Percentiles rank a stretch among this genome's conserved stretches.
Conservation (phyloP, 1,284 basidiomycete species). For the Cystobasidium pallidum region DNA sequence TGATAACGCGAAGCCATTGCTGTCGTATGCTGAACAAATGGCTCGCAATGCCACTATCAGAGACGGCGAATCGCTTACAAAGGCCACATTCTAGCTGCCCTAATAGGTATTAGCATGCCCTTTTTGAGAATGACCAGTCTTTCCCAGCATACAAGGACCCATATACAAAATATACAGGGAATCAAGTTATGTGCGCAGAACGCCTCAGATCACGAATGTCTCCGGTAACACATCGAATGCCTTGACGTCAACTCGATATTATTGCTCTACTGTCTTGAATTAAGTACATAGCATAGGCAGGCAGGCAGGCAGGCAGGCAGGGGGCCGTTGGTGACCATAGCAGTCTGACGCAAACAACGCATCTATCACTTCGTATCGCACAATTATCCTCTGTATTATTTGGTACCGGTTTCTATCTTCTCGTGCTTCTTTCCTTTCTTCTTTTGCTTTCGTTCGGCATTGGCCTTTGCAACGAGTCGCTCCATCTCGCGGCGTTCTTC, state of each 20-base stretch:
- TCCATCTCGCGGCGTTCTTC: slow-evolving; percentile 90
- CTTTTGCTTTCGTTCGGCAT: slow-evolving; percentile 47
- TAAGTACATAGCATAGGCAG: no score
- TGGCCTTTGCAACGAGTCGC: slow-evolving; percentile 48
- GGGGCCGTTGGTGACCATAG: no score
- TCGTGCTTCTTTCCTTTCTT: slow-evolving; percentile 48
- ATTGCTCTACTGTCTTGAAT: no score
- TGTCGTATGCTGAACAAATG: slow-evolving; percentile 11
- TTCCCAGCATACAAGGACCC: slow-evolving; percentile 50
- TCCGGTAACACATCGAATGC: slow-evolving; percentile 45
- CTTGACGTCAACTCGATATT: slow-evolving; percentile 25
- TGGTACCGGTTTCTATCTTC: not conserved
- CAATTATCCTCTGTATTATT: slow-evolving; percentile 60
- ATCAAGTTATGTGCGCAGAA: slow-evolving; percentile 50
- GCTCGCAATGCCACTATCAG: no score
- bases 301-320: no score
- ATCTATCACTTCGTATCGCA: slow-evolving; percentile 62
- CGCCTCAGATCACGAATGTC: slow-evolving; percentile 51
- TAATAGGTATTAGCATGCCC: slow-evolving; percentile 47
- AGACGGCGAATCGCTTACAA: no score
- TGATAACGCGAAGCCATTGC: slow-evolving; percentile 14
- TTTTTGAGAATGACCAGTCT: slow-evolving; percentile 54
- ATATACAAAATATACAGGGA: slow-evolving; percentile 50
- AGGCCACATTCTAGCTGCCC: slow-evolving; percentile 29
- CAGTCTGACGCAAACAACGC: no score